phyloP scores from a whole-genome alignment of 176 grass and related monocot genomes.

The Phragmites australis region DNA sequence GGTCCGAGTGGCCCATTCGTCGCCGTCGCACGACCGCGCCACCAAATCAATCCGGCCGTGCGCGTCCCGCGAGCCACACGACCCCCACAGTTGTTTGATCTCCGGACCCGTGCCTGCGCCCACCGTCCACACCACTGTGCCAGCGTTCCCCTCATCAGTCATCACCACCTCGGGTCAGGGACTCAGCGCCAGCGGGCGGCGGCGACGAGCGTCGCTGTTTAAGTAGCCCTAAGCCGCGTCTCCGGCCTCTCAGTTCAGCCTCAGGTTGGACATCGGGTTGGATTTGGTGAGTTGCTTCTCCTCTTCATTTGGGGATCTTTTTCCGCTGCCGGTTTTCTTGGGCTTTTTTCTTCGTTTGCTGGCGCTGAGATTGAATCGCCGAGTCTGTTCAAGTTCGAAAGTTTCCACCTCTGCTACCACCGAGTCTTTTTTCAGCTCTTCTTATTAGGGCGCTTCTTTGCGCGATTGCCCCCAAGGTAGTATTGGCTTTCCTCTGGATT shows the following conservation, averaged over 20 bases:
- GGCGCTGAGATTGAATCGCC: neutral
- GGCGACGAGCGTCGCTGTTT: slow-evolving; percentile 34
- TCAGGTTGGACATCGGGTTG: slow-evolving; percentile 26
- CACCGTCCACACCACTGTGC: too few species aligned
- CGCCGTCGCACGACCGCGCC: too few species aligned
- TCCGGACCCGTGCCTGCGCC: too few species aligned
- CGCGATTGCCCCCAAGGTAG: neutral
- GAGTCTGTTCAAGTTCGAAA: neutral
- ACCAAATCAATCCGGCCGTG: too few species aligned
- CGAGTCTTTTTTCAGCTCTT: neutral
- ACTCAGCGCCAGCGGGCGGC: neutral
- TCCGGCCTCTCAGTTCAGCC: slow-evolving; percentile 20
- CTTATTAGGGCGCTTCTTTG: neutral
- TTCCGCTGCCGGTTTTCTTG: neutral
- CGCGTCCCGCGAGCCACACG: too few species aligned
- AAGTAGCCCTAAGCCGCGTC: neutral
- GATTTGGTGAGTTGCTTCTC: slow-evolving; percentile 6
- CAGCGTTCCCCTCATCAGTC: too few species aligned
- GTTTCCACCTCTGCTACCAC: neutral
- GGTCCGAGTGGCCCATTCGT: too few species aligned
- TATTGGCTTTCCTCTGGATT: neutral
- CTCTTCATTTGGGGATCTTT: neutral
- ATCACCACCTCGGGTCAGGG: too few species aligned
- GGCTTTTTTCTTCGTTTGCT: too few species aligned
- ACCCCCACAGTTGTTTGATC: too few species aligned